Evolutionary conservation across 441 rosid genomes (phyloP).

Genomic region (Pelargonium citronellum): DNA sequence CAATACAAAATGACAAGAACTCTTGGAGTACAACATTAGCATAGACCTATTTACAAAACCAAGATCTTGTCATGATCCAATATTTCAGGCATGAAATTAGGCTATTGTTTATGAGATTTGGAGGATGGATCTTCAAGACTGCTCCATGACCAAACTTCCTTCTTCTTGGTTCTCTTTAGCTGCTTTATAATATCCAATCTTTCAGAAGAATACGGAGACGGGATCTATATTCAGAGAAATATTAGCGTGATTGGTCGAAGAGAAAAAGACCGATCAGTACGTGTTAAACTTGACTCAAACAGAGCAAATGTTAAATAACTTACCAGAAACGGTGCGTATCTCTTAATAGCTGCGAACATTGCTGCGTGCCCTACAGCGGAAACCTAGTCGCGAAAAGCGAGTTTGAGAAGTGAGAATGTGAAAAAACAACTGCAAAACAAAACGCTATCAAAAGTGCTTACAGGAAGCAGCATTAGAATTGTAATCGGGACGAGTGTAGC

Average conservation of each 20-base stretch:
- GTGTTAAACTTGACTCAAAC: too few species aligned
- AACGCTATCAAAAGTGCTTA: slow-evolving; percentile 27
- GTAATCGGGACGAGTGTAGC: slow-evolving; percentile 51
- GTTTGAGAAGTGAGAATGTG: not conserved
- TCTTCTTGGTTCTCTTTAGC: slow-evolving; percentile 49
- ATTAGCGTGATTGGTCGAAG: slow-evolving; percentile 13
- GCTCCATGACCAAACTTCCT: slow-evolving; percentile 40
- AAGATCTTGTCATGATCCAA: not conserved
- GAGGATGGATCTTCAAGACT: slow-evolving; percentile 37
- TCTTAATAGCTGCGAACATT: slow-evolving; percentile 50
- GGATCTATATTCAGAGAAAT: slow-evolving; percentile 37
- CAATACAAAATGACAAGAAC: too few species aligned
- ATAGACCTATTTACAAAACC: not conserved
- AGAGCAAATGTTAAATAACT: not conserved
- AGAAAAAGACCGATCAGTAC: not conserved
- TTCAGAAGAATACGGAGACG: slow-evolving; percentile 56
- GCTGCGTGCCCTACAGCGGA: slow-evolving; percentile 65
- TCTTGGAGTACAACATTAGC: not conserved
- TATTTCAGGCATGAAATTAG: not conserved
- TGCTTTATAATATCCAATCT: slow-evolving; percentile 57
- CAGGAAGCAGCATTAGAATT: slow-evolving; percentile 62
- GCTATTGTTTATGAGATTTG: slow-evolving; percentile 5
- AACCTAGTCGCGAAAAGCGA: slow-evolving; percentile 30
- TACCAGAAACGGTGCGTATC: slow-evolving; percentile 53
- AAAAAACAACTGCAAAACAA: not conserved